Conservation (phyloP, 768 basidiomycete genomes). For the Tulasnella sp. region DNA sequence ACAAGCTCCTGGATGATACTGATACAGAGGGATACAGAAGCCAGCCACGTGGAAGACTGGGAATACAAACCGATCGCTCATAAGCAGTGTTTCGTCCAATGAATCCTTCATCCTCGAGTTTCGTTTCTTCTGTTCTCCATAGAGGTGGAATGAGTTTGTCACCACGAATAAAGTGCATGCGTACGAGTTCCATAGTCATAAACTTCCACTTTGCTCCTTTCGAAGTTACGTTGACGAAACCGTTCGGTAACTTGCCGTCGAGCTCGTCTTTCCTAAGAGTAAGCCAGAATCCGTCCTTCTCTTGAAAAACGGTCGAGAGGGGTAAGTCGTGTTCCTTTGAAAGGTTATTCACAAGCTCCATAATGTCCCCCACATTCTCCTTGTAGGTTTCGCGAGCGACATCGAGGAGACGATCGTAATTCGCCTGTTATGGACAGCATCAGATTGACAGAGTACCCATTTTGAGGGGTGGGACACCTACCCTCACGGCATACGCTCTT, state of each 20-base stretch:
- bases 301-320: constrained; percentile 51
- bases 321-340: constrained; percentile 54
- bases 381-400: constrained; percentile 91
- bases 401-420: constrained; percentile 72
- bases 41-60: neutral
- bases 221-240: constrained; percentile 53
- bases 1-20: constrained; percentile 76
- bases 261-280: constrained; percentile 53
- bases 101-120: constrained; percentile 85
- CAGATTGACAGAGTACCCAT: neutral
- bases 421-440: constrained; percentile 37
- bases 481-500: constrained; percentile 81
- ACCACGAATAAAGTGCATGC: constrained; percentile 19
- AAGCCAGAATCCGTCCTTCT: constrained; percentile 53
- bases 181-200: constrained; percentile 69
- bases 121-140: constrained; percentile 53
- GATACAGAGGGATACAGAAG: neutral
- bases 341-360: constrained; percentile 46
- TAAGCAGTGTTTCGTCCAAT: constrained; percentile 73
- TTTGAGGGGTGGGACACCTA: constrained; percentile 22
- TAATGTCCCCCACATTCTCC: constrained; percentile 84
- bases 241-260: constrained; percentile 47
- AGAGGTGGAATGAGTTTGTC: neutral
- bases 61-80: constrained; percentile 67
- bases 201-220: constrained; percentile 65